phyloP scores from a whole-genome alignment of 2,329 filamentous ascomycete species.

The Orbilia oligospora region DNA sequence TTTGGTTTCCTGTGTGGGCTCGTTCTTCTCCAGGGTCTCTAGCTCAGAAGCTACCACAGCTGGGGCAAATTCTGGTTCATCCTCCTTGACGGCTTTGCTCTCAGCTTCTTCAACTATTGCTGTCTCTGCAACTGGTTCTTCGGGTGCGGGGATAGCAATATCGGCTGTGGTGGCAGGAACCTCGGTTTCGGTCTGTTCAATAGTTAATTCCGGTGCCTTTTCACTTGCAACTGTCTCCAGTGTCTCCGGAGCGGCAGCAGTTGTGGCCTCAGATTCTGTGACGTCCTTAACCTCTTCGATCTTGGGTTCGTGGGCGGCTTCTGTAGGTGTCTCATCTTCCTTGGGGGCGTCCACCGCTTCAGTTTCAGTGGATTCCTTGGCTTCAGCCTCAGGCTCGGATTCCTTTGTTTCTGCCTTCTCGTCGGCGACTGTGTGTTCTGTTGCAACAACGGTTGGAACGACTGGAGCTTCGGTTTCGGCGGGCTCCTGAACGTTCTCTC shows the following conservation, averaged over 20 bases:
- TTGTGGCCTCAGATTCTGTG: slow-evolving; percentile 29
- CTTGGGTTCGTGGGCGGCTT: slow-evolving; percentile 28
- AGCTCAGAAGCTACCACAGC: slow-evolving; percentile 2
- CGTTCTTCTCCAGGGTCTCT: slow-evolving; percentile 11
- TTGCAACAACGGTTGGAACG: background rate
- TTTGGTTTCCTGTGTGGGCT: background rate
- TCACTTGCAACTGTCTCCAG: slow-evolving; percentile 43
- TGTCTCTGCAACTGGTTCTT: slow-evolving; percentile 16
- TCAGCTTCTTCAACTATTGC: slow-evolving; percentile 12
- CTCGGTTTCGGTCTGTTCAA: slow-evolving; percentile 47
- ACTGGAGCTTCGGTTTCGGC: slow-evolving; percentile 12
- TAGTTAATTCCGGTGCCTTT: slow-evolving; percentile 36
- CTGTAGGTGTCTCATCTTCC: slow-evolving; percentile 19
- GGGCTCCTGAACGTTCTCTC: slow-evolving; percentile 20
- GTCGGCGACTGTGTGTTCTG: slow-evolving; percentile 15
- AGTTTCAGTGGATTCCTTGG: background rate
- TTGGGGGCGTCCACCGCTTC: background rate
- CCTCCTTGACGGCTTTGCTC: background rate
- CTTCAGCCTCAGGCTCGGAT: slow-evolving; percentile 7
- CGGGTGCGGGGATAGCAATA: slow-evolving; percentile 2
- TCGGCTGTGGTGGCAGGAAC: slow-evolving; percentile 22
- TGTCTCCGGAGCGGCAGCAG: slow-evolving; percentile 44
- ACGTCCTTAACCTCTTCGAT: slow-evolving; percentile 26
- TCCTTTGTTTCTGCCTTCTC: slow-evolving; percentile 22
- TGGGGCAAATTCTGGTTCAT: slow-evolving; percentile 15